Base-by-base conservation (phyloP, 495 filamentous ascomycete genomes). In the Massariosphaeria phaeospora region DNA sequence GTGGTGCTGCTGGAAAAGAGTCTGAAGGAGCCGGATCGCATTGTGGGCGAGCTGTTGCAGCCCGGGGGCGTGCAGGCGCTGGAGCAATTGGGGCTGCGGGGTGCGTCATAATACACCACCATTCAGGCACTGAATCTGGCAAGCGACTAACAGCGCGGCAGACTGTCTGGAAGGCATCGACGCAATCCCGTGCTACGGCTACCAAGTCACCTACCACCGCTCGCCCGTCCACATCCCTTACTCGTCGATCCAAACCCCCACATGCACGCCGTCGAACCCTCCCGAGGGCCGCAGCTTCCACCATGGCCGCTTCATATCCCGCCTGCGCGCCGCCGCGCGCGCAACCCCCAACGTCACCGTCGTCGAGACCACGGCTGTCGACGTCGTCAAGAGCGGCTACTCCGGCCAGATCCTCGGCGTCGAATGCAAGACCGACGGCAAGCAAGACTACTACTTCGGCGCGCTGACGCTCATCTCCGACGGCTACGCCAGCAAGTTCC, bases 31-130 rank as follows among this genome's bases (percentile, higher is more conserved):
- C 93, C 93, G 11, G 89, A 97, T 73, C 84, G 93, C 49, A 98
- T 98, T 63, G 91, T 98, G 18, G 93, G 93, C 48, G 93, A 98
- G 73, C 72, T 98, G 53, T 72, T 98, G 65, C 93, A 98, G 68
- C 93, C 93, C 3, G 93, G 93, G 26, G 93, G 93, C 35, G 83
- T 95, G 33, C 71, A 76, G 36, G 90, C 94, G 17, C 75, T 98
- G 56, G 77, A 84, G 63, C 81, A 84, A 59, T 73, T 98, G 46
- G 94, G 94, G 6, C 70, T 98, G 45, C 69, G 69, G 38, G 51
- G 69, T 65, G 40, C 56, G 30, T 60, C 23, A 27, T 26, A 25
- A 26, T 7, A 29, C 13, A 20, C 3, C 20, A 8, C 6, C 18
- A 23, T 26, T 21, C 9, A 3, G 15, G 45, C 4, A 21, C 2